phyloP scores from a whole-genome alignment of 225 moss, liverwort and hornwort species.

The Sphagnum tenellum region DNA sequence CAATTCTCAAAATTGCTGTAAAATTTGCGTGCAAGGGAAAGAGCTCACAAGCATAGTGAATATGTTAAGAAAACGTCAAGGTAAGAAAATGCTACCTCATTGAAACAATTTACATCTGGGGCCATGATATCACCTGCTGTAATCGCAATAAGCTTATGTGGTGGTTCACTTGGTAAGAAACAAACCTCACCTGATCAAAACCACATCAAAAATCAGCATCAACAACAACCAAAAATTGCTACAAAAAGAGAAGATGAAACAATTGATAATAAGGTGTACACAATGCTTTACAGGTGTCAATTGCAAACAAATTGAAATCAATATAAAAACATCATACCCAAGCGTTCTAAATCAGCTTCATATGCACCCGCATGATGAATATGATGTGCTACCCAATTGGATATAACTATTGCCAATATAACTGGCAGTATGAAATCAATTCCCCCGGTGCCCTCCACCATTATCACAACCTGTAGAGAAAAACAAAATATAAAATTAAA shows the following conservation, averaged over 20 bases:
- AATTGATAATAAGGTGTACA: too few relatives aligned
- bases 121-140: constrained; percentile 73
- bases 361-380: constrained; percentile 81
- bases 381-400: constrained; percentile 80
- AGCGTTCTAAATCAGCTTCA: constrained; percentile 66
- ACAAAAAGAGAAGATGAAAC: too few relatives aligned
- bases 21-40: too few relatives aligned
- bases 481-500: too few relatives aligned
- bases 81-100: constrained; percentile 32
- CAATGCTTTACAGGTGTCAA: too few relatives aligned
- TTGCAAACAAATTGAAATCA: too few relatives aligned
- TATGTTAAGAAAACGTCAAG: background rate
- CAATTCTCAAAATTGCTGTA: too few relatives aligned
- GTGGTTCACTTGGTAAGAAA: constrained; percentile 74
- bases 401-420: constrained; percentile 69
- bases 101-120: constrained; percentile 41
- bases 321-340: constrained; percentile 19
- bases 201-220: too few relatives aligned
- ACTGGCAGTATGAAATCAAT: constrained; percentile 79
- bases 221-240: too few relatives aligned
- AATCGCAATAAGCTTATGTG: constrained; percentile 44
- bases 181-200: constrained; percentile 39
- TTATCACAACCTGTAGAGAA: constrained; percentile 53
- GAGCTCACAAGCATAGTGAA: too few relatives aligned
- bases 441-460: constrained; percentile 78